Conservation (phyloP, 2,329 filamentous ascomycete genomes). For the Paramyrothecium roridum region DNA sequence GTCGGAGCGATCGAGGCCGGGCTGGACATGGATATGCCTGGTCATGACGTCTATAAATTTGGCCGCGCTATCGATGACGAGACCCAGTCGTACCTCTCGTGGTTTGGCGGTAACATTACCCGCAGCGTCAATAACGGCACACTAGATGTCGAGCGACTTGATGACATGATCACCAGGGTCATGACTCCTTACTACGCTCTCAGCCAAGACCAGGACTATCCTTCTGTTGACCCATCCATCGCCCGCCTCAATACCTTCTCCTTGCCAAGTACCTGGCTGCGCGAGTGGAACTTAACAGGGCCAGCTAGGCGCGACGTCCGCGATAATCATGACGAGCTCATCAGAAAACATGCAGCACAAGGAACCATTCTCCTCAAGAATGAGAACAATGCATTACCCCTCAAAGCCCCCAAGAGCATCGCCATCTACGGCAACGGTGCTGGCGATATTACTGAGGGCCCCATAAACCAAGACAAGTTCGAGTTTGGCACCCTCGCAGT, state of each 20-base stretch:
- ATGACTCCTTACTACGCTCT: conserved; percentile 54
- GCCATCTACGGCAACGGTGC: not conserved
- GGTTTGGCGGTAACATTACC: not conserved
- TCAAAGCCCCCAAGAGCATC: not conserved
- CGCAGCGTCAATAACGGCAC: not conserved
- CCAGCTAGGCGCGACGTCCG: not conserved
- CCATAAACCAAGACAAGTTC: not conserved
- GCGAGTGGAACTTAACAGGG: too few relatives aligned
- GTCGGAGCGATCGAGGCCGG: not conserved
- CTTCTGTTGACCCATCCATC: not conserved
- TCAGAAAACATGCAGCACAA: not conserved
- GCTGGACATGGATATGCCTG: conserved; percentile 1
- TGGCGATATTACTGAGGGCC: not conserved
- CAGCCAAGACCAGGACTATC: conserved; percentile 27
- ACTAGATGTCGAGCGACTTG: not conserved
- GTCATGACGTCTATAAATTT: too few relatives aligned
- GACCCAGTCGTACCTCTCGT: too few relatives aligned
- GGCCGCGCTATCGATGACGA: too few relatives aligned
- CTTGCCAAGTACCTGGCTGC: too few relatives aligned
- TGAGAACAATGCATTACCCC: not conserved
- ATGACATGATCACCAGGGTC: conserved; percentile 11
- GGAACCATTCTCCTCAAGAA: not conserved
- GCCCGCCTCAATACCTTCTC: not conserved
- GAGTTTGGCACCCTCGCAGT: not conserved
- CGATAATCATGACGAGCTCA: not conserved